phyloP scores from a whole-genome alignment of 2,329 filamentous ascomycete species.

The Kalaharituber pfeilii region DNA sequence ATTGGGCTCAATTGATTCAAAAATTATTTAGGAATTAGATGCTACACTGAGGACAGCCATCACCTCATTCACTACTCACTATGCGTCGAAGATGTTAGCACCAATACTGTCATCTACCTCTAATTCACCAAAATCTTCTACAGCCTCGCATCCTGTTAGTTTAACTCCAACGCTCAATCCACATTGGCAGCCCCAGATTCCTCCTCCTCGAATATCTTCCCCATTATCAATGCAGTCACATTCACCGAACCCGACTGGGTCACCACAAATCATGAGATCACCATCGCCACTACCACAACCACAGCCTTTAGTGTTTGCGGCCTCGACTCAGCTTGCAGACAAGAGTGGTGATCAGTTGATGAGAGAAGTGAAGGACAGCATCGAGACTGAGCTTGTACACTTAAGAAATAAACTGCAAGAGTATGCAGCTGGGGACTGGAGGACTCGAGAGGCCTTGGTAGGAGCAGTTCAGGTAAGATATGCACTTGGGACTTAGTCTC shows the following conservation, averaged over 20 bases:
- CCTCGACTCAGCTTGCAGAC: slow-evolving; percentile 25
- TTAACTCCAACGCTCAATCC: neutral
- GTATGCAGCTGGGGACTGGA: slow-evolving; percentile 42
- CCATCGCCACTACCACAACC: neutral
- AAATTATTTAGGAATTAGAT: slow-evolving; percentile 34
- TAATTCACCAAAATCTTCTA: neutral
- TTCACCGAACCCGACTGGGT: neutral
- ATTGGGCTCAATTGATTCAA: neutral
- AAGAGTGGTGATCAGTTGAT: slow-evolving; percentile 29
- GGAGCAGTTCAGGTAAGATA: slow-evolving; percentile 43
- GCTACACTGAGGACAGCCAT: slow-evolving; percentile 44
- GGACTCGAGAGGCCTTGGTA: slow-evolving; percentile 48
- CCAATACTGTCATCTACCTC: neutral
- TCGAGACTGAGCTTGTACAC: slow-evolving; percentile 41
- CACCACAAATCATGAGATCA: neutral
- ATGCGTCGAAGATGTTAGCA: slow-evolving; percentile 35
- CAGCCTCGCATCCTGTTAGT: neutral
- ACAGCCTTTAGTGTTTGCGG: neutral
- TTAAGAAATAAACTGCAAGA: slow-evolving; percentile 41
- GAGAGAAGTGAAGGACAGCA: slow-evolving; percentile 34
- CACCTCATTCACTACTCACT: slow-evolving; percentile 46
- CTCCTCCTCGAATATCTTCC: neutral
- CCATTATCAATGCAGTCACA: neutral
- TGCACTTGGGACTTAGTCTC: neutral
- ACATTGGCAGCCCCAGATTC: neutral